These are phyloP conservation scores for Clavispora carvajalis DNA, from an alignment of 805 yeast genomes.

Conservation along the genomic window DNA sequence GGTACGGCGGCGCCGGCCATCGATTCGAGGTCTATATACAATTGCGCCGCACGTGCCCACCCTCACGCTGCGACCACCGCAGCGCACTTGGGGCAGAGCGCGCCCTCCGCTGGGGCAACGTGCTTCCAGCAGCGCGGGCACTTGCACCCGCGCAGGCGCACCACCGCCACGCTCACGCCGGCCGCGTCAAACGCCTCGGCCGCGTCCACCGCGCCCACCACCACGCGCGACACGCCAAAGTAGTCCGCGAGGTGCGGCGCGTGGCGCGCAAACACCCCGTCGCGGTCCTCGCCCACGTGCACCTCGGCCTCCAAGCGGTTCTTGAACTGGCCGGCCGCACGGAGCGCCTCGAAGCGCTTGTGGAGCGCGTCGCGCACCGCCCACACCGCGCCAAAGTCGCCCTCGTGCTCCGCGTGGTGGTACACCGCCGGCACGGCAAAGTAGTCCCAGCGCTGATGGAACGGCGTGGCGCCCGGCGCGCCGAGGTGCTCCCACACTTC, in stretches of 20 bases:
- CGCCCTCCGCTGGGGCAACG: constrained; percentile 45
- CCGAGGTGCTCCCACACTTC: constrained; percentile 75
- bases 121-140: constrained; percentile 97
- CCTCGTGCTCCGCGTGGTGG: constrained; percentile 30
- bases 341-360: constrained; percentile 50
- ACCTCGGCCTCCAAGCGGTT: constrained; percentile 59
- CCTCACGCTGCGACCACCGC: no score
- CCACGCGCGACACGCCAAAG: constrained; percentile 59
- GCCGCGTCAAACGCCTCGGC: not conserved
- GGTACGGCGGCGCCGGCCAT: no score
- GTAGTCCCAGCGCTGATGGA: constrained; percentile 13
- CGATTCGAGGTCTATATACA: constrained; percentile 23
- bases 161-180: not conserved
- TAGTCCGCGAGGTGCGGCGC: constrained; percentile 32
- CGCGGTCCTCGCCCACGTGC: constrained; percentile 11
- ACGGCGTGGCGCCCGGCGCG: constrained; percentile 12
- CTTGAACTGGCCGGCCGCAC: constrained; percentile 46
- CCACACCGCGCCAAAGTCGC: constrained; percentile 44
- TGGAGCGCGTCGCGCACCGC: constrained; percentile 45
- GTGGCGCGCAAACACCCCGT: constrained; percentile 18
- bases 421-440: constrained; percentile 25
- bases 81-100: constrained; percentile 64
- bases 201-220: not conserved
- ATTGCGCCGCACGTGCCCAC: no score
- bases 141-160: constrained; percentile 30